Evolutionary conservation across 495 filamentous ascomycete genomes (phyloP), one percentile per base, ranked within the genome.

Genomic region (Aspergillus olivimuriae): DNA sequence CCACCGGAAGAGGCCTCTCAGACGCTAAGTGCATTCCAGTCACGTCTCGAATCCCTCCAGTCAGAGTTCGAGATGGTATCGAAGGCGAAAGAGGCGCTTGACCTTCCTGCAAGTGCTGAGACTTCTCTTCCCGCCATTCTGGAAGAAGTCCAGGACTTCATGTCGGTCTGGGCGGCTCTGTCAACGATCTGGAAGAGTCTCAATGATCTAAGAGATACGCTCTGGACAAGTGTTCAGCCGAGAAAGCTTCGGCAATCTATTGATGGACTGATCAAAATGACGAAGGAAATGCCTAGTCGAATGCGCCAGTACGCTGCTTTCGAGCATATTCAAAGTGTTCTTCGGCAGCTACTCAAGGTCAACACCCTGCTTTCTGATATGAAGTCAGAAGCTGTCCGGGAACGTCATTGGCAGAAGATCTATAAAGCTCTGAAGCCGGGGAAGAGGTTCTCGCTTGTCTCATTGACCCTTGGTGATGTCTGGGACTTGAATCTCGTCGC

Each of bases 301-400:
- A 99, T 97, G 94, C 82, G 92, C 36, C 92, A 99, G 55, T 99
- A 99, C 62, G 92, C 92, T 49, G 94, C 92, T 10, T 99, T 99
- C 61, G 92, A 97, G 62, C 90, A 99, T 54, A 86, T 97, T 23
- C 92, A 99, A 55, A 86, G 81, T 46, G 83, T 91, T 19, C 76
- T 97, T n/a, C 85, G 88, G 7, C 78, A 87, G 52, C 71, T 90
- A 17, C 72, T 95, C 52, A 96, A 95, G 61, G 86, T 90, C 49
- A 99, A 96, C 55, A 71, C 82, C 12, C 70, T 97, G 18, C 71
- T 99, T 4, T 73, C 82, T 2, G 92, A 99, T 44, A 76, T 99
- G 74, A 95, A 96, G 53, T 96, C 94, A 0, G 92, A 99, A 58
- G 92, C 92, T 6, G 86, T 99, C 39, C 83, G 89, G 43, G 92